phyloP scores from a whole-genome alignment of 257 asterid genomes.

The Nicotiana attenuata region DNA sequence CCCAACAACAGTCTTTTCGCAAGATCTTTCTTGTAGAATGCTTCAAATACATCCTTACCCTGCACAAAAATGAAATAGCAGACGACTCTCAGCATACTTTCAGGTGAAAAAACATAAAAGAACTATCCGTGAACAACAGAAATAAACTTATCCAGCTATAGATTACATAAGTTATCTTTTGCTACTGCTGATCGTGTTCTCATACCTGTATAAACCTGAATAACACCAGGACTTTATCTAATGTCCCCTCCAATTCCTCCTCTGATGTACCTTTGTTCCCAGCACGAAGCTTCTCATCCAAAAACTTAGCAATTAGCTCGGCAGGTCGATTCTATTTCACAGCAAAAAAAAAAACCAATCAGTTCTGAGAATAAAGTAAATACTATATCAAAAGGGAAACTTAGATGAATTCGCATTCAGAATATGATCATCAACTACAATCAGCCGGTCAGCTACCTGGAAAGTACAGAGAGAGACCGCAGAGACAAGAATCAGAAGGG shows the following conservation, averaged over 20 bases:
- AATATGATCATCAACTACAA: not conserved
- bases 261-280: conserved; percentile 99
- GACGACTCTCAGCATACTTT: not conserved
- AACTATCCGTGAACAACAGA: not conserved
- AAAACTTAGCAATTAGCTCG: conserved; percentile 92
- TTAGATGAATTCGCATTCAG: not conserved
- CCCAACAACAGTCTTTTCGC: conserved; percentile 92
- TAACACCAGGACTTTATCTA: conserved; percentile 89
- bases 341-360: not conserved
- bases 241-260: conserved; percentile 98
- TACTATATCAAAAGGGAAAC: no score
- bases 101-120: not conserved
- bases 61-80: conserved; percentile 6
- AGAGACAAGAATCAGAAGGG: not conserved
- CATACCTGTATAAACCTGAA: conserved; percentile 95
- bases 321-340: conserved; percentile 85
- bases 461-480: not conserved
- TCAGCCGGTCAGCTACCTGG: not conserved
- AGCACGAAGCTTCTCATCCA: conserved; percentile 97
- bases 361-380: not conserved
- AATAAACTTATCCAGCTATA: not conserved
- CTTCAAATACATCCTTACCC: conserved; percentile 55
- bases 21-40: conserved; percentile 51
- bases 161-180: not conserved
- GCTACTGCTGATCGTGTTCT: not conserved